Evolutionary conservation across 768 basidiomycete species (phyloP).

Genomic region (Trametopsis cervina): DNA sequence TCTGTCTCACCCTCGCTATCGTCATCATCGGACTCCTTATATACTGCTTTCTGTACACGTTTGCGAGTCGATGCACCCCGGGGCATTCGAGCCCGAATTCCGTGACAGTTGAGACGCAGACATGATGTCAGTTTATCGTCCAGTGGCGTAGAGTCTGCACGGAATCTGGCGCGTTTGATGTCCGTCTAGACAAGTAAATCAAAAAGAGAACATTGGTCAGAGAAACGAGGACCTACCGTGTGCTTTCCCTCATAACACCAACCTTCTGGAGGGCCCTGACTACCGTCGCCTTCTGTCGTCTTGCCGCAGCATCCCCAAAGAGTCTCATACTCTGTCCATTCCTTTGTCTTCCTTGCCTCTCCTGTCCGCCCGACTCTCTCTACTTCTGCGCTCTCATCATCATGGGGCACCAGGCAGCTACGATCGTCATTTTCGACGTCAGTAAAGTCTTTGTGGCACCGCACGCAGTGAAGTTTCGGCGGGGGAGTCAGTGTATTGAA

Average conservation of each 20-base stretch:
- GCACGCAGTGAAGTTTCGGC: constrained; percentile 63
- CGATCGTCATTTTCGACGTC: constrained; percentile 71
- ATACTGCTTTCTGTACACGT: constrained; percentile 18
- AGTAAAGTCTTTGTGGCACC: constrained; percentile 66
- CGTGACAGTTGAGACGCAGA: constrained; percentile 45
- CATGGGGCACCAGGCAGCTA: constrained; percentile 65
- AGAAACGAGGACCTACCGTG: constrained; percentile 40
- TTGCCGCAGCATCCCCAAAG: constrained; percentile 70
- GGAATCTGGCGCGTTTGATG: constrained; percentile 68
- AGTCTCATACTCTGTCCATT: constrained; percentile 40
- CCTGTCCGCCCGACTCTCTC: constrained; percentile 42
- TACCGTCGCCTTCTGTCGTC: constrained; percentile 68
- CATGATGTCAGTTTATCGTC: constrained; percentile 69
- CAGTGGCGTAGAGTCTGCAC: constrained; percentile 60
- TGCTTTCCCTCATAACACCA: constrained; percentile 86
- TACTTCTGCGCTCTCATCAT: constrained; percentile 75
- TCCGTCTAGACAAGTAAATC: constrained; percentile 44
- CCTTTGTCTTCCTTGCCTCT: constrained; percentile 21
- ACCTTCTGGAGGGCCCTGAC: constrained; percentile 78
- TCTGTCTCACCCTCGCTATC: constrained; percentile 23
- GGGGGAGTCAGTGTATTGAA: constrained; percentile 60
- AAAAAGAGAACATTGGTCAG: background rate
- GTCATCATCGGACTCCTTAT: constrained; percentile 22
- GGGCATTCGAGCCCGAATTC: constrained; percentile 24
- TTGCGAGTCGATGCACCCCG: constrained; percentile 22